phyloP scores from a whole-genome alignment of 192 early-diverging fungal genomes.

The Podila epigama region DNA sequence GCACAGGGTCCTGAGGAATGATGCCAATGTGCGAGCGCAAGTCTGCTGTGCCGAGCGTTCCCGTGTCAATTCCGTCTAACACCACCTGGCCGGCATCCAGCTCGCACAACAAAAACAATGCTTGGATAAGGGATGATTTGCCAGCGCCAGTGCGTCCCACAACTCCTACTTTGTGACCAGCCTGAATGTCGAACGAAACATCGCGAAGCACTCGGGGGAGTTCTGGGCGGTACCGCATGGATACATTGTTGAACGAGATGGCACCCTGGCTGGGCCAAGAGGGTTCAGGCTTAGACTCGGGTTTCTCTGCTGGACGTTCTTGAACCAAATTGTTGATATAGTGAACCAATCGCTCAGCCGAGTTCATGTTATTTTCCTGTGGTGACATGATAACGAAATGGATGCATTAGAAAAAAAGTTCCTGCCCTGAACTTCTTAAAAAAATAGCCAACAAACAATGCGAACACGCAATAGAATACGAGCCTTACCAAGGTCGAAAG shows the following conservation, averaged over 20 bases:
- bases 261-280: slow-evolving; percentile 76
- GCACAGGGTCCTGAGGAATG: slow-evolving; percentile 80
- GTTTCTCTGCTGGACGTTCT: slow-evolving; percentile 18
- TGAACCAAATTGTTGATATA: slow-evolving; percentile 36
- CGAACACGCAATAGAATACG: neutral
- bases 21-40: slow-evolving; percentile 81
- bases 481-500: slow-evolving; percentile 60
- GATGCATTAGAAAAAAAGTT: no score
- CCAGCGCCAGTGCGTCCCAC: slow-evolving; percentile 92
- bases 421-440: no score
- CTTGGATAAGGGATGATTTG: slow-evolving; percentile 80
- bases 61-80: slow-evolving; percentile 83
- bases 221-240: slow-evolving; percentile 78
- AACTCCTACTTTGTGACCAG: slow-evolving; percentile 86
- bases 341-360: slow-evolving; percentile 31
- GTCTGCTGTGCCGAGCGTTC: slow-evolving; percentile 71
- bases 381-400: no score
- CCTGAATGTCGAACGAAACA: slow-evolving; percentile 70
- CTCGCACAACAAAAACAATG: slow-evolving; percentile 83
- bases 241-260: slow-evolving; percentile 74
- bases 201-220: slow-evolving; percentile 77
- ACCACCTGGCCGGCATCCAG: slow-evolving; percentile 67
- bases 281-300: slow-evolving; percentile 17
- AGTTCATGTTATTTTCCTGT: slow-evolving; percentile 52
- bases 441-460: neutral